These are phyloP conservation scores for Sanghuangporus sanghuang DNA, from an alignment of 1,284 basidiomycete species.

Conservation along the genomic window DNA sequence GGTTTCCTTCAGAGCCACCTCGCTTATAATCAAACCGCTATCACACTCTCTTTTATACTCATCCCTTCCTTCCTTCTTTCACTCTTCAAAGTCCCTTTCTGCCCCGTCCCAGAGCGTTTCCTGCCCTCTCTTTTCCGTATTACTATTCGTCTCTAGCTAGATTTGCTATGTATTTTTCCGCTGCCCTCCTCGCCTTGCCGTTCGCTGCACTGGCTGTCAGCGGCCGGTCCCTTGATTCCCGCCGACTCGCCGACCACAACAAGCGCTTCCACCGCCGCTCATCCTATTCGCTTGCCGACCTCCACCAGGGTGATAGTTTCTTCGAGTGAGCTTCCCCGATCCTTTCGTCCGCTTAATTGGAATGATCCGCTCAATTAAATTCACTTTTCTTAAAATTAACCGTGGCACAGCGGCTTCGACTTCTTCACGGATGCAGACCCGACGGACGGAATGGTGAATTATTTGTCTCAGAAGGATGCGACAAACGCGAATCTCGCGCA, in stretches of 20 bases:
- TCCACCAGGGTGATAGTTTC: constrained; percentile 23
- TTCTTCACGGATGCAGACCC: constrained; percentile 62
- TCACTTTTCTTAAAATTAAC: not conserved
- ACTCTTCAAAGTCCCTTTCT: not conserved
- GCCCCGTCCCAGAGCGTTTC: not conserved
- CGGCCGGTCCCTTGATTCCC: not conserved
- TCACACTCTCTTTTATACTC: not conserved
- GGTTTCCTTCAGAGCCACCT: not conserved
- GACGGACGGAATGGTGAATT: constrained; percentile 60
- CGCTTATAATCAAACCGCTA: not conserved
- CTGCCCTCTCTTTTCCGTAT: not conserved
- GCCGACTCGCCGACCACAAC: not conserved
- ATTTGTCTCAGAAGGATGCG: constrained; percentile 42
- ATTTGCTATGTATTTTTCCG: constrained; percentile 10
- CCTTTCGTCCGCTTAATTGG: not conserved
- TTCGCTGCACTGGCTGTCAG: constrained; percentile 17
- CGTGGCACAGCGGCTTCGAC: constrained; percentile 47
- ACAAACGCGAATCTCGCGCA: constrained; percentile 48
- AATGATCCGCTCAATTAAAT: not conserved
- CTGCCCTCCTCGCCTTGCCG: constrained; percentile 12
- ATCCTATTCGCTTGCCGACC: constrained; percentile 21
- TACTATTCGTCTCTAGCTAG: not conserved
- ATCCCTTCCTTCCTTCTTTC: not conserved
- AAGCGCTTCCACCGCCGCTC: constrained; percentile 8
- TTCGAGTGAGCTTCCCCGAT: constrained; percentile 22